Evolutionary conservation across 2,329 filamentous ascomycete genomes (phyloP), one percentile per base, ranked within the genome.

Genomic region (Colletotrichum sidae): DNA sequence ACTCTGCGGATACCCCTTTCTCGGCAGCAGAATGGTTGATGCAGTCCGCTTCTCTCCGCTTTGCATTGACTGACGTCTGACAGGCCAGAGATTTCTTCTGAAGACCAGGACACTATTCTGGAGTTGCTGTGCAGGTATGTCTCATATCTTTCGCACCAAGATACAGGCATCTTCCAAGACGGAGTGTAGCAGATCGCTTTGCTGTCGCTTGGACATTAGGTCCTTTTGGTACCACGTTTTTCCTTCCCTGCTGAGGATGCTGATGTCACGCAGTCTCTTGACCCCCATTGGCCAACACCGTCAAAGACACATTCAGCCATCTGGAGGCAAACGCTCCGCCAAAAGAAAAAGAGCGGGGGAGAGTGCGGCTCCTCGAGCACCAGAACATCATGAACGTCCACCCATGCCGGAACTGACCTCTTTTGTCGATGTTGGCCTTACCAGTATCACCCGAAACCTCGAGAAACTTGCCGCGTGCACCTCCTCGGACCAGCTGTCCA

Each of bases 1-100:
- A 90, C 72, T 88, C 89, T 70, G 83, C 91, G 33, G 88, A 91
- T 52, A 87, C 87, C 3, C 89, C 90, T 0, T 92, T 87, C 73
- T 88, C 89, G 2, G 76, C 81, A 6, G 79, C 84, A 10, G 75
- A 83, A 74, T 92, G 89, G 90, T 25, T 25, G 25, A 25, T 25
- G 25, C 25, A 25, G 25, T 25, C 25, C 25, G 25, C 25, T 25
- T 25, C 25, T 25, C 25, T 25, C 25, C 25, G 25, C 25, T 25
- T 25, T 25, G 25, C 25, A 25, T 25, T 25, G 25, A 15, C n/a
- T 6, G 6, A 25, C 25, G 25, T 25, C 25, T 25, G 25, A 25
- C 53, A 93, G 90, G 89, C 90, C 90, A 8, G 75, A 82, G 46
- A 82, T 91, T 47, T 79, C 81, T 2, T 72, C 78, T 15, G 79